Base-by-base conservation (phyloP, 768 basidiomycete genomes). In the Sporobolomyces roseus region DNA sequence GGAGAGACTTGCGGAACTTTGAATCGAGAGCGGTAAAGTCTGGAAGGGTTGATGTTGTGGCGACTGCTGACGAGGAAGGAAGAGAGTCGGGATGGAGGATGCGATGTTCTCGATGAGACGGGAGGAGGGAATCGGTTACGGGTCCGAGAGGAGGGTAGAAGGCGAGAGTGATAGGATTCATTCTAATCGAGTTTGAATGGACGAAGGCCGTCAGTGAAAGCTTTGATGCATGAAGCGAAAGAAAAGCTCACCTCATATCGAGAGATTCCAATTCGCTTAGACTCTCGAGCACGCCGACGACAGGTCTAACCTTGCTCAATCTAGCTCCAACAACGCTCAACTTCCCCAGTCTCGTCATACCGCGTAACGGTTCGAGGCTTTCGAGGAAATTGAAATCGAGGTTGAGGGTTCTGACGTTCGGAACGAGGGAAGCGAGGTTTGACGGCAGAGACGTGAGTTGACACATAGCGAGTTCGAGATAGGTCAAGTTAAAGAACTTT, bases 121-220 rank as follows among this genome's bases (percentile, higher is more conserved):
- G 63, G 35, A 64, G 53, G 46, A 54, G 45, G 30, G 45, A 25
- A 25, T 49, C 35, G 23, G 60, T 49, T 9, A 66, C 36, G 14
- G 46, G 60, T 35, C 63, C 60, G 29, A 97, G 80, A 29, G 96
- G 92, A 38, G 96, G 83, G 79, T 99, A 98, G 88, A 91, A 94
- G 9, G 90, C 90, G 16, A 97, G 86, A 25, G 93, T 97, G 74
- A 89, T 91, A 61, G 96, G 93, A 77, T 99, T 99, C 92, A 97
- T 96, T 79, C 87, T 81, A 50, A 1, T 9, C 38, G 38, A 32
- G 54, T 6, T 16, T 6, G 45, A 46, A 13, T 9, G 30, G 51
- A 30, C 29, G 25, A 52, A 17, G 32, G 13, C 33, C 29, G 32
- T 33, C 23, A 27, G 59, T 36, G 9, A 58, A 21, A 36, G 49